Evolutionary conservation across 768 basidiomycete genomes (phyloP).

Genomic region (Serendipita sp.): DNA sequence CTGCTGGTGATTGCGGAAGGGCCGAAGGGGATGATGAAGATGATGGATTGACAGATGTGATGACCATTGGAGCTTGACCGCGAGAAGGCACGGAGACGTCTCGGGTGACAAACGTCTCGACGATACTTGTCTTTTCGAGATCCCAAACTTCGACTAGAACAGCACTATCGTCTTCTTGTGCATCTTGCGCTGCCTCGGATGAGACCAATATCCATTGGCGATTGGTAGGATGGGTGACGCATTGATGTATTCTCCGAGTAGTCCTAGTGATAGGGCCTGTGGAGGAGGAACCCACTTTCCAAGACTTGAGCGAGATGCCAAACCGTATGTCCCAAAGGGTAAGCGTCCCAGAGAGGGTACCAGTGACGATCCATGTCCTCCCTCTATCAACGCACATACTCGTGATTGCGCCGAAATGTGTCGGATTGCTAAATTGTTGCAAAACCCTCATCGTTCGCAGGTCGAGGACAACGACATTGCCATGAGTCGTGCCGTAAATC

Average conservation of each 20-base stretch:
- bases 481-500: constrained; percentile 72
- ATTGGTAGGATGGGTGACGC: constrained; percentile 67
- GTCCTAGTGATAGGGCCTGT: constrained; percentile 7
- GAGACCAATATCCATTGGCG: constrained; percentile 87
- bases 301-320: constrained; percentile 72
- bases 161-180: constrained; percentile 17
- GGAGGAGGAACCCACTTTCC: constrained; percentile 44
- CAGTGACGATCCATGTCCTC: constrained; percentile 76
- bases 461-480: constrained; percentile 59
- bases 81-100: constrained; percentile 6
- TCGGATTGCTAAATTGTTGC: constrained; percentile 67
- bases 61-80: neutral
- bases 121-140: constrained; percentile 60
- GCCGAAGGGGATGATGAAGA: constrained; percentile 18
- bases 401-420: constrained; percentile 75
- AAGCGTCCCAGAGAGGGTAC: constrained; percentile 70
- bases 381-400: constrained; percentile 71
- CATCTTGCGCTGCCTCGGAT: constrained; percentile 30
- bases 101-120: constrained; percentile 59
- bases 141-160: constrained; percentile 82
- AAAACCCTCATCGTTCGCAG: constrained; percentile 68
- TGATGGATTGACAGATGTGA: neutral
- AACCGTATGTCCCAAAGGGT: constrained; percentile 94
- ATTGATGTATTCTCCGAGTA: constrained; percentile 43
- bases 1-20: constrained; percentile 46